phyloP scores from a whole-genome alignment of 805 yeast species.

The Ascoidea asiatica region DNA sequence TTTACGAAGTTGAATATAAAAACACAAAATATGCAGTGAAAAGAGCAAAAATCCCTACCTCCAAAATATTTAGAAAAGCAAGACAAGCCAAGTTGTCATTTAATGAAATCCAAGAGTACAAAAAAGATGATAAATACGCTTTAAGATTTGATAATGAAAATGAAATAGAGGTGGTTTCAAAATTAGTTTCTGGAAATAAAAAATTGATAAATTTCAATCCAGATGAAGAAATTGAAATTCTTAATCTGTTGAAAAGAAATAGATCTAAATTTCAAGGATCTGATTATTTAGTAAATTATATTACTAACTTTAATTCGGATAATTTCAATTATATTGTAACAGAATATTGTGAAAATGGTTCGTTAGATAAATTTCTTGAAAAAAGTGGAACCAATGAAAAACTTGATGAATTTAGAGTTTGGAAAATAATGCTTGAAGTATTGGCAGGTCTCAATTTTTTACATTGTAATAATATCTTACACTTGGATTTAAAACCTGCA shows the following conservation, averaged over 20 bases:
- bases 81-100: slow-evolving; percentile 47
- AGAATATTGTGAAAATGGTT: slow-evolving; percentile 91
- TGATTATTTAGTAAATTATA: slow-evolving; percentile 60
- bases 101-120: slow-evolving; percentile 56
- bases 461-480: slow-evolving; percentile 63
- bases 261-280: slow-evolving; percentile 36
- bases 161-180: slow-evolving; percentile 3
- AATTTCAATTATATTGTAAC: slow-evolving; percentile 81
- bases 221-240: slow-evolving; percentile 21
- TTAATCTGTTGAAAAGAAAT: slow-evolving; percentile 18
- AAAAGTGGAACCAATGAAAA: slow-evolving; percentile 66
- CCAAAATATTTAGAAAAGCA: slow-evolving; percentile 24
- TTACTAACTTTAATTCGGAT: slow-evolving; percentile 77
- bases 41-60: slow-evolving; percentile 51
- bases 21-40: slow-evolving; percentile 68
- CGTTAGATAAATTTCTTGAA: slow-evolving; percentile 64
- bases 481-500: slow-evolving; percentile 90
- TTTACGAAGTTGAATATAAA: slow-evolving; percentile 66
- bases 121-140: slow-evolving; percentile 58
- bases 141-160: slow-evolving; percentile 24
- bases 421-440: slow-evolving; percentile 88
- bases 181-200: not conserved
- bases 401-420: slow-evolving; percentile 92
- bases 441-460: slow-evolving; percentile 68
- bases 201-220: slow-evolving; percentile 2